Evolutionary conservation across 805 yeast species (phyloP), one percentile per base, ranked within the genome.

Genomic region (Yamadazyma phyllophila): DNA sequence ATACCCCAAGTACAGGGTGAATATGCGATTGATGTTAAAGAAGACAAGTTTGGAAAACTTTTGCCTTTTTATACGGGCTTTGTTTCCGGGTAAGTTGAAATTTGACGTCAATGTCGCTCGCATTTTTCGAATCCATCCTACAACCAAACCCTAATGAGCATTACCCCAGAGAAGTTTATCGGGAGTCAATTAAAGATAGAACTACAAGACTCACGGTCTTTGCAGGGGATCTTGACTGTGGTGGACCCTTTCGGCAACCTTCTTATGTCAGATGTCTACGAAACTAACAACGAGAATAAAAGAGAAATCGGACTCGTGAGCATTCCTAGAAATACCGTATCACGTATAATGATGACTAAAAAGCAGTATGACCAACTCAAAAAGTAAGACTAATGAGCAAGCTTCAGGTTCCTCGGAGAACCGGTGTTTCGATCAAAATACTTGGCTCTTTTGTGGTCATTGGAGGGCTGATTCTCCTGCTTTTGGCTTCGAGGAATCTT

Each of bases 261-360:
- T 38, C 55, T 71, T 10, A 43, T 71, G 39, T 57, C 66, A n/a
- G 61, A 68, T 43, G 67, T 62, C 6, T 54, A 44, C 39, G 77
- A 71, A 46, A 61, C 59, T 11, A 60, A 69, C 1, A 50, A 61
- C 38, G 41, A 51, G 2, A 39, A 49, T 3, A 42, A 48, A 24
- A 63, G 84, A 50, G 69, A 68, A 37, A 53, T 78, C 34, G 84
- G 83, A 0, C 57, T 79, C 8, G 81, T 80, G n/a, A 77, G 83
- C 51, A 70, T 80, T 2, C 82, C 81, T 0, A 61, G 66, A 42
- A 50, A 53, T 1, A 62, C 78, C 3, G 71, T 78, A 2, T 41
- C 46, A 2, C 56, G 59, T 15, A 57, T 67, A 1, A 57, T 39
- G 34, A 54, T 68, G 33, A 63, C 59, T 34, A 53, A 52, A 16